Evolutionary conservation across 805 yeast species (phyloP).

Genomic region (Pichia exigua): DNA sequence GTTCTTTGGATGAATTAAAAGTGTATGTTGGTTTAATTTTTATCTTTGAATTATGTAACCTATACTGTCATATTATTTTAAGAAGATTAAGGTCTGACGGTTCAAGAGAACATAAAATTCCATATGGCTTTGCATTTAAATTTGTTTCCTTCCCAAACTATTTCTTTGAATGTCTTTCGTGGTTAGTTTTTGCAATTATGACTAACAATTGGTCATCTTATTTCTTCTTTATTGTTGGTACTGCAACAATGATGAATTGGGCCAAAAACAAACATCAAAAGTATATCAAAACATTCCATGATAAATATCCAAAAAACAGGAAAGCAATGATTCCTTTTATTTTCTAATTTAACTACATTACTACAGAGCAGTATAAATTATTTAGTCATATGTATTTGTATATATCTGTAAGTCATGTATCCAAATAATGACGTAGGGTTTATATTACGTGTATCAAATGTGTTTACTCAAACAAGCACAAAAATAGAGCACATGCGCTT

Average conservation of each 20-base stretch:
- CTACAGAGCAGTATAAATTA: background rate
- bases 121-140: conserved; percentile 79
- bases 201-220: conserved; percentile 73
- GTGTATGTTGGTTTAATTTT: conserved; percentile 39
- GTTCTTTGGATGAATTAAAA: conserved; percentile 25
- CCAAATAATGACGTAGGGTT: background rate
- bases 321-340: conserved; percentile 75
- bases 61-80: conserved; percentile 61
- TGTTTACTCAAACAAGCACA: background rate
- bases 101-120: conserved; percentile 56
- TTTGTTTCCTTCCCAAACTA: conserved; percentile 89
- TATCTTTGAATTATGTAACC: conserved; percentile 65
- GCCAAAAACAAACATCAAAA: conserved; percentile 77
- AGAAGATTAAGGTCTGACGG: conserved; percentile 48
- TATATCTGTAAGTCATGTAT: background rate
- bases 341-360: conserved; percentile 30
- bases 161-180: conserved; percentile 73
- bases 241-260: conserved; percentile 85
- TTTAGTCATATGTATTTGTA: background rate
- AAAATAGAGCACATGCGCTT: background rate
- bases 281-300: conserved; percentile 62
- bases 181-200: conserved; percentile 65
- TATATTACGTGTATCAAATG: background rate
- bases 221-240: conserved; percentile 62
- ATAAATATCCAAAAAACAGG: conserved; percentile 70